phyloP scores from a whole-genome alignment of 108 stramenopile species.

The Hondaea fermentalgiana region DNA sequence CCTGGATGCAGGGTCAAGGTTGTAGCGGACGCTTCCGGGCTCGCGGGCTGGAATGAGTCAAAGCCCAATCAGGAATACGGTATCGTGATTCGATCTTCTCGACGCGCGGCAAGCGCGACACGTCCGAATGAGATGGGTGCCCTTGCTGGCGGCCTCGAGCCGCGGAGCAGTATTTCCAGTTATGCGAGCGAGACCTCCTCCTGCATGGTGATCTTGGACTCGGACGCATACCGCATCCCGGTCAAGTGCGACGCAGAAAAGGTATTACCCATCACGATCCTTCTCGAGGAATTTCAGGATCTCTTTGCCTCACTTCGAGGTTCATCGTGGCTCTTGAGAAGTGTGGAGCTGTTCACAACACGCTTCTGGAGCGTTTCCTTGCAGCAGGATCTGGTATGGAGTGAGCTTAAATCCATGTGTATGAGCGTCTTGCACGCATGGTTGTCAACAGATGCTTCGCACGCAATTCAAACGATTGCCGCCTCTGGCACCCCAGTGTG shows the following conservation, averaged over 20 bases:
- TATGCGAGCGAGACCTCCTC: not conserved
- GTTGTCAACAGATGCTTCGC: not conserved
- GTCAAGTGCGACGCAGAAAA: not conserved
- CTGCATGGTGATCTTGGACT: not conserved
- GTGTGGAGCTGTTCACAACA: not conserved
- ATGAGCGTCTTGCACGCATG: conserved; percentile 15
- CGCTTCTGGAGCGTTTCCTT: conserved; percentile 3
- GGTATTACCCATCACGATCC: not conserved
- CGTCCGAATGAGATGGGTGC: not conserved
- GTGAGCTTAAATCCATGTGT: not conserved
- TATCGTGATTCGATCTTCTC: not conserved
- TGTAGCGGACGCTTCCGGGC: not conserved
- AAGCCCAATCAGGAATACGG: not conserved
- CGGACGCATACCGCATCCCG: not conserved
- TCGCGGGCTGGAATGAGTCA: not conserved
- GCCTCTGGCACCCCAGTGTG: not conserved
- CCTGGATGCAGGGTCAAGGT: conserved; percentile 8
- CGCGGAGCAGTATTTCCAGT: not conserved
- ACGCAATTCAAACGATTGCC: not conserved
- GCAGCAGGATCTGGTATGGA: not conserved
- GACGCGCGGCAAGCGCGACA: not conserved
- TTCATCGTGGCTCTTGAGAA: not conserved
- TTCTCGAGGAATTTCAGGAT: not conserved
- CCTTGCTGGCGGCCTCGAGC: not conserved
- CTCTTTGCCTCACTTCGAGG: not conserved